Base-by-base conservation (phyloP, 2,329 filamentous ascomycete species). In the Pyrenophora teres region DNA sequence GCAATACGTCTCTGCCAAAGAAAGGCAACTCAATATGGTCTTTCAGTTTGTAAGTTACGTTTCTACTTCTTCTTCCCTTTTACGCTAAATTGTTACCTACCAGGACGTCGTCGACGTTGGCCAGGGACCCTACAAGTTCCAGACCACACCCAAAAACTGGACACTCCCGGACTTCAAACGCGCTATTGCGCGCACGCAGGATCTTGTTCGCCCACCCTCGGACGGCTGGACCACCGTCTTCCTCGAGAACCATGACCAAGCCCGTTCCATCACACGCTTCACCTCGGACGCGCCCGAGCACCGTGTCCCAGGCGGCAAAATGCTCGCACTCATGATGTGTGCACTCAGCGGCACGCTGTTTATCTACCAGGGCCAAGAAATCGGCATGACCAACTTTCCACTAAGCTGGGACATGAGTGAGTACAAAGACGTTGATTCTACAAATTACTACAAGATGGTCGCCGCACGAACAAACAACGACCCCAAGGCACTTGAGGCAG, bases 11-110 rank as follows among this genome's bases (percentile, higher is more conserved):
- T 80, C 80, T 3, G 79, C 82, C 0, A 72, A 78, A 23, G 81
- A 83, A 48, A 80, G 80, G 52, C 82, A 88, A 68, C 73, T 89
- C 41, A 81, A 84, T 65, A 89, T 89, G 87, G 83, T 88, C 1
- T 89, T 89, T 46, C 69, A 72, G 60, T 72, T 72, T n/a, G 66
- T 69, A 57, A 70, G 83, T 56, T 13, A 25, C 21, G 12, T 16
- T 12, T 23, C 23, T 16, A 9, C 6, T 6, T 6, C 18, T 16
- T 7, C 4, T 27, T 6, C 16, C 12, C 13, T 1, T 21, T 13
- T 18, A 40, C 36, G 23, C 49, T 49, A 23, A 52, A 6, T 5
- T 19, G 6, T 3, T 13, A 7, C 6, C 19, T 35, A 15, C 12
- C 70, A 78, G 62, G 77, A 78, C 39, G 68, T 80, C 12, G 69